Percentiles rank a stretch among this genome's conserved stretches.
These are phyloP conservation scores for Microbotryomycetes sp. DNA, from an alignment of 1,284 basidiomycete species.

Conservation along the genomic window DNA sequence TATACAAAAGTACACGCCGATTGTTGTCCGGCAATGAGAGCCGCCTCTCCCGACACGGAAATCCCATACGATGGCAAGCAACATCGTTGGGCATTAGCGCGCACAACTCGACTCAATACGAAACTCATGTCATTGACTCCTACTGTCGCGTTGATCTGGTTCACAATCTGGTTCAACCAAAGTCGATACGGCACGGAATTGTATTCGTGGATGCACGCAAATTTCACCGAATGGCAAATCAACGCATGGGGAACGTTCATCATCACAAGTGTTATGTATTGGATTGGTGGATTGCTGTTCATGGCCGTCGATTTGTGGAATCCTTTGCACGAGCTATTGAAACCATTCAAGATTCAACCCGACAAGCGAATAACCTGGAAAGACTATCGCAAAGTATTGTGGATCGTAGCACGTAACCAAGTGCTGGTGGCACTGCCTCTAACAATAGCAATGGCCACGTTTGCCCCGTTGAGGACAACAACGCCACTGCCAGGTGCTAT, in stretches of 20 bases:
- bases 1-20: no score
- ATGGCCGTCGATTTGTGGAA: conserved; percentile 1
- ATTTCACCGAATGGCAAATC: conserved; percentile 1
- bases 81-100: conserved; percentile 1
- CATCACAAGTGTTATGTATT: conserved; percentile 4
- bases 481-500: neutral
- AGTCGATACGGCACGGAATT: neutral
- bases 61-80: neutral
- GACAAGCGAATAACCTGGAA: neutral
- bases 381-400: conserved; percentile 3
- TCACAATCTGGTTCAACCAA: conserved; percentile 4
- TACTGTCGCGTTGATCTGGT: neutral
- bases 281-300: neutral
- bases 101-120: neutral
- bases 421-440: neutral
- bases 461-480: neutral
- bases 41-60: neutral
- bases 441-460: neutral
- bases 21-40: neutral
- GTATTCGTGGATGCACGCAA: neutral
- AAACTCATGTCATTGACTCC: neutral
- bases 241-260: conserved; percentile 1
- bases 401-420: conserved; percentile 4
- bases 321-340: neutral
- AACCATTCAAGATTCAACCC: conserved; percentile 5